These are phyloP conservation scores for Jimgerdemannia lactiflua DNA, from an alignment of 192 early-diverging fungal genomes.

Conservation along the genomic window DNA sequence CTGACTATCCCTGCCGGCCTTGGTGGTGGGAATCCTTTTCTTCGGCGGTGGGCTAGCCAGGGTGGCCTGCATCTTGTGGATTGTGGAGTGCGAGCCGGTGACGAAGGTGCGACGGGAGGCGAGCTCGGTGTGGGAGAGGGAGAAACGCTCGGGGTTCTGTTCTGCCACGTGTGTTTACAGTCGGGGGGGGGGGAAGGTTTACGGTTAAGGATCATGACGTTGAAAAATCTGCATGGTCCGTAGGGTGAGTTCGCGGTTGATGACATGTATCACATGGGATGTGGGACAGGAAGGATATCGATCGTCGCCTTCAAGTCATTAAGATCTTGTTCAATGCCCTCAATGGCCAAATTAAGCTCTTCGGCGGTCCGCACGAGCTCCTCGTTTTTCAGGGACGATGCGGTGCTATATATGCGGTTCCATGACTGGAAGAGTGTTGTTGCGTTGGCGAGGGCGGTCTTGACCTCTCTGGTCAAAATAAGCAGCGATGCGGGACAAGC, in stretches of 20 bases:
- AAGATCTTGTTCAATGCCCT: constrained; percentile 45
- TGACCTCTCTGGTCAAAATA: constrained; percentile 33
- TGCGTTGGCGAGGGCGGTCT: constrained; percentile 35
- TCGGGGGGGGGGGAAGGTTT: not conserved
- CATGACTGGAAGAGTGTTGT: constrained; percentile 44
- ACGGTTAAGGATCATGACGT: not conserved
- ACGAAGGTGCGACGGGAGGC: constrained; percentile 26
- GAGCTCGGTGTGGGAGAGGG: constrained; percentile 33
- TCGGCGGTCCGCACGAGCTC: constrained; percentile 54
- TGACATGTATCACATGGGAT: not conserved
- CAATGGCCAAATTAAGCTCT: constrained; percentile 35
- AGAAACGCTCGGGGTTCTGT: constrained; percentile 39
- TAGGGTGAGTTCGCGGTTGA: not conserved
- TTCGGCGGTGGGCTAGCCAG: constrained; percentile 26
- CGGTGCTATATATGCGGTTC: constrained; percentile 54
- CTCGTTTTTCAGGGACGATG: constrained; percentile 47
- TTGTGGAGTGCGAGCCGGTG: constrained; percentile 14
- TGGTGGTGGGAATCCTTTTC: constrained; percentile 3
- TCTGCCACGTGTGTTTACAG: constrained; percentile 1
- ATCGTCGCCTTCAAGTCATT: constrained; percentile 55
- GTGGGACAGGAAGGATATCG: constrained; percentile 24
- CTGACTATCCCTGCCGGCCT: constrained; percentile 4
- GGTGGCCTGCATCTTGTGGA: constrained; percentile 21
- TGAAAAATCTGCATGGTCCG: not conserved
- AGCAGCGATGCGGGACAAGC: not conserved